Base-by-base conservation (phyloP, 805 yeast species). In the Wickerhamomyces mucosus region DNA sequence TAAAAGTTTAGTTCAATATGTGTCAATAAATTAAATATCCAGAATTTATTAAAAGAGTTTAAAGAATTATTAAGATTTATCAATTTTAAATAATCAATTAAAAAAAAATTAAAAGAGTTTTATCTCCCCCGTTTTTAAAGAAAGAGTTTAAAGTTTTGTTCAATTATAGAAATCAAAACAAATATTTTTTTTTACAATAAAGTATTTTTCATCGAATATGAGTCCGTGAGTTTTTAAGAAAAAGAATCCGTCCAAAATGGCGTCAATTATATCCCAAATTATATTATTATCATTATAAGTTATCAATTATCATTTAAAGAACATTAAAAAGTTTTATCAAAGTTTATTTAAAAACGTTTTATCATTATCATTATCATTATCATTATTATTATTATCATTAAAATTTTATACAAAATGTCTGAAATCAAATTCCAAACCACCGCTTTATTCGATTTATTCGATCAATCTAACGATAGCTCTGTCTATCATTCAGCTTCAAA, bases 371-470 rank as follows among this genome's bases (percentile, higher is more conserved):
- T 21, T 21, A 16, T 26, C 27, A 16, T 26, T n/a, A 19, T 31
- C 16, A 33, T 31, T 28, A 20, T 32, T 32, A 35, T 36, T 28
- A 27, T 33, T 25, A 27, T 12, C 15, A 34, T 20, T 15, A 13
- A 35, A 15, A 22, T 35, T 27, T 25, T 31, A 31, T 32, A 23
- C 32, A 26, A 20, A 31, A 9, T 20, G 19, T 21, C 21, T 28
- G 33, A 25, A 19, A 21, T 32, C 16, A 19, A 44, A 38, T 27
- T 39, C 46, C n/a, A n/a, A 17, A 34, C 45, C 34, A 34, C 43
- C 20, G 36, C 50, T 12, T 38, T 46, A 38, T 48, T 46, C 36
- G 53, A 46, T 37, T 29, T 48, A 33, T 46, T 45, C 32, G 53
- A 48, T 36, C 24, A 21, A 21, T n/a, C n/a, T 14, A 21, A 21